These are phyloP conservation scores for Volvariella surrecta DNA, from an alignment of 1,284 basidiomycete genomes.

Conservation along the genomic window DNA sequence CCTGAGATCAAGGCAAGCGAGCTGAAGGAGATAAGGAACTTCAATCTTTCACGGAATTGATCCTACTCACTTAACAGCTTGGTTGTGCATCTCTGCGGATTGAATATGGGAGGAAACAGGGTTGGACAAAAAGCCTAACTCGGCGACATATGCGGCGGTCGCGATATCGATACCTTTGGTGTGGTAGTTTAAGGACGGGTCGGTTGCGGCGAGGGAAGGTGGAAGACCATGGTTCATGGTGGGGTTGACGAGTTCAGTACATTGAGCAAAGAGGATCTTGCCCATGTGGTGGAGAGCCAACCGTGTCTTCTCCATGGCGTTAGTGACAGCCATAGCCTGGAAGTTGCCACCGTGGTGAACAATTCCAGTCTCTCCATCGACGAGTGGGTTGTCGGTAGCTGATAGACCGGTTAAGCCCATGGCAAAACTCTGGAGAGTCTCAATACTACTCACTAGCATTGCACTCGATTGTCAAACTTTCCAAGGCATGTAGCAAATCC, in stretches of 20 bases:
- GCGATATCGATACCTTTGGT: conserved; percentile 81
- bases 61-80: conserved; percentile 75
- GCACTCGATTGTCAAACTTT: conserved; percentile 66
- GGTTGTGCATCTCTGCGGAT: conserved; percentile 80
- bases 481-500: conserved; percentile 59
- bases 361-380: conserved; percentile 52
- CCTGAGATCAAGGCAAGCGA: conserved; percentile 72
- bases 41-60: conserved; percentile 5
- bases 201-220: conserved; percentile 68
- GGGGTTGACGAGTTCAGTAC: conserved; percentile 74
- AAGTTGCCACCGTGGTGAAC: conserved; percentile 81
- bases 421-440: conserved; percentile 4
- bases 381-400: conserved; percentile 70
- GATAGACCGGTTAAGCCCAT: neutral
- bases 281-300: conserved; percentile 73
- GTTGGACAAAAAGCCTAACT: conserved; percentile 74
- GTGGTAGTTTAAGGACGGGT: conserved; percentile 75
- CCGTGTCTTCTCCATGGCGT: conserved; percentile 83
- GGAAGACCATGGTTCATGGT: conserved; percentile 74
- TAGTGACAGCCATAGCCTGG: conserved; percentile 79
- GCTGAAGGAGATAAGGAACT: conserved; percentile 24
- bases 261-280: conserved; percentile 74
- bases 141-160: conserved; percentile 68
- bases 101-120: conserved; percentile 81
- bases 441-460: conserved; percentile 63